These are phyloP conservation scores for Naganishia albida DNA, from an alignment of 1,284 basidiomycete species.

Conservation along the genomic window DNA sequence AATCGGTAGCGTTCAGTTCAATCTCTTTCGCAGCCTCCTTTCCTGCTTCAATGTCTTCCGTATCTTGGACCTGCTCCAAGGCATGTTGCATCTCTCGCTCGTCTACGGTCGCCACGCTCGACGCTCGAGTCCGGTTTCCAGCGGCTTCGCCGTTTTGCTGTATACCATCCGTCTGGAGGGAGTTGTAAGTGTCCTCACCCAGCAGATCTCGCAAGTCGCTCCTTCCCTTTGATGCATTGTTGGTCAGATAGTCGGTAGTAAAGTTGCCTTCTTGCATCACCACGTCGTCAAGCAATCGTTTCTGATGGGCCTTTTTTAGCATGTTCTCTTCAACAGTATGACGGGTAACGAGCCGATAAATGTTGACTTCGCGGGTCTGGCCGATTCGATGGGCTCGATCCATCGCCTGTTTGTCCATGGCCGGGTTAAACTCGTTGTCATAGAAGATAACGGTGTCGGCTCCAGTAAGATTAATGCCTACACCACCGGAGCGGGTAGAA, in stretches of 20 bases:
- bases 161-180: slow-evolving; percentile 34
- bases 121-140: slow-evolving; percentile 37
- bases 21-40: slow-evolving; percentile 76
- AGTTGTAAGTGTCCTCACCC: slow-evolving; percentile 51
- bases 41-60: slow-evolving; percentile 79
- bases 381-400: slow-evolving; percentile 79
- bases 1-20: slow-evolving; percentile 75
- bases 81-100: slow-evolving; percentile 62
- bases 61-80: slow-evolving; percentile 85
- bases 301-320: slow-evolving; percentile 94
- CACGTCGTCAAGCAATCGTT: slow-evolving; percentile 83
- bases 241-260: slow-evolving; percentile 57
- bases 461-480: slow-evolving; percentile 94
- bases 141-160: background rate
- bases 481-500: slow-evolving; percentile 87
- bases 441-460: slow-evolving; percentile 94
- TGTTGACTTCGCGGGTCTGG: slow-evolving; percentile 94
- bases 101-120: slow-evolving; percentile 41
- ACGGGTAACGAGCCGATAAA: slow-evolving; percentile 89
- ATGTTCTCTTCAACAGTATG: slow-evolving; percentile 96
- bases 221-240: slow-evolving; percentile 42
- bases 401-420: slow-evolving; percentile 96
- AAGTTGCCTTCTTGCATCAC: slow-evolving; percentile 95
- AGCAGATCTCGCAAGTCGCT: slow-evolving; percentile 85
- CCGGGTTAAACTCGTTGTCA: slow-evolving; percentile 96